Percentiles rank a stretch among this genome's conserved stretches.
Evolutionary conservation across 2,329 filamentous ascomycete genomes (phyloP).

Genomic region (Byssochlamys sp.): DNA sequence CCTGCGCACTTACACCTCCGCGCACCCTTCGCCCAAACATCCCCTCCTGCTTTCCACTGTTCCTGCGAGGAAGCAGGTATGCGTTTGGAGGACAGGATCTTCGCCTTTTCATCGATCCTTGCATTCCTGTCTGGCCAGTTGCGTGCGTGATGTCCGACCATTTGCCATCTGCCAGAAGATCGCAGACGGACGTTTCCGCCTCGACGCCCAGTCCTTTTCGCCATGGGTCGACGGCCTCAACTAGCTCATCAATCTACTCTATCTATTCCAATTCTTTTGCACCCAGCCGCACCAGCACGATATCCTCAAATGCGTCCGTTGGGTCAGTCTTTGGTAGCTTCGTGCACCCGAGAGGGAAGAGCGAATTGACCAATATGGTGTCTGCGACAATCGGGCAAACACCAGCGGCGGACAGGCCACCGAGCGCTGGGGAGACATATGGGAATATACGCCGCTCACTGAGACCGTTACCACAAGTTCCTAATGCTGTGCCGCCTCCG

Average conservation of each 20-base stretch:
- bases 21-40: neutral
- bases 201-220: conserved; percentile 40
- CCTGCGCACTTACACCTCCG: conserved; percentile 6
- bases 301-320: conserved; percentile 64
- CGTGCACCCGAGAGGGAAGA: conserved; percentile 64
- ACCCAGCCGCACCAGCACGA: conserved; percentile 56
- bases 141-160: conserved; percentile 32
- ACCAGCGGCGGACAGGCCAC: conserved; percentile 13
- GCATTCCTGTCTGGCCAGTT: conserved; percentile 20
- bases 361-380: conserved; percentile 55
- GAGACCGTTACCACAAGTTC: conserved; percentile 61
- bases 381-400: conserved; percentile 20
- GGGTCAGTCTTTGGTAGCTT: conserved; percentile 36
- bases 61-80: conserved; percentile 30
- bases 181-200: conserved; percentile 31
- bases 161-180: conserved; percentile 26
- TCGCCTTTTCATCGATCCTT: conserved; percentile 16
- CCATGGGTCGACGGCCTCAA: conserved; percentile 48
- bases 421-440: conserved; percentile 56
- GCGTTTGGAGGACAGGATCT: conserved; percentile 24
- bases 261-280: conserved; percentile 39
- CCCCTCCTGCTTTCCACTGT: conserved; percentile 2
- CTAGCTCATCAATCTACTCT: conserved; percentile 45
- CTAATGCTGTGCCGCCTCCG: conserved; percentile 39
- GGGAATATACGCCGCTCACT: conserved; percentile 66